These are phyloP conservation scores for Penicillium longicatenatum DNA, from an alignment of 495 filamentous ascomycete genomes.

Conservation along the genomic window DNA sequence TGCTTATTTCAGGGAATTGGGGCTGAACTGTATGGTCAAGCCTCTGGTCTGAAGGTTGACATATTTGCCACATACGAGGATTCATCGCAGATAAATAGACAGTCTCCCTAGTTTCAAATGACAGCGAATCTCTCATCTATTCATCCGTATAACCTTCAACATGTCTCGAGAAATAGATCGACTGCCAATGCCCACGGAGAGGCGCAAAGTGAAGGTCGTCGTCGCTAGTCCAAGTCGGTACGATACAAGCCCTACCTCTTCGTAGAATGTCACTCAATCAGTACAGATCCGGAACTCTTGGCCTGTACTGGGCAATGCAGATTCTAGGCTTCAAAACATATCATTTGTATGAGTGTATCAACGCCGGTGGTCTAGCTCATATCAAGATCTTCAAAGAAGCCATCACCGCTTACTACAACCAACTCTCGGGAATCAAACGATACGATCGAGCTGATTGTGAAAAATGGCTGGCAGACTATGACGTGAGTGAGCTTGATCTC, in stretches of 20 bases:
- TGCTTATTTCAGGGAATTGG: too few species aligned
- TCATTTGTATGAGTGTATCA: constrained; percentile 23
- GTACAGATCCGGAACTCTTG: constrained; percentile 26
- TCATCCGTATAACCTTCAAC: not conserved
- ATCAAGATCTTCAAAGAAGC: constrained; percentile 24
- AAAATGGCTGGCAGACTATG: constrained; percentile 25
- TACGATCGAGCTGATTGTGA: constrained; percentile 20
- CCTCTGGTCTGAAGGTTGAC: too few species aligned
- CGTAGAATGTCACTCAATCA: not conserved
- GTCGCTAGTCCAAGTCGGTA: constrained; percentile 29
- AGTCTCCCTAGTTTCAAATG: too few species aligned
- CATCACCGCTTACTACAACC: constrained; percentile 17
- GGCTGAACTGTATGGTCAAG: too few species aligned
- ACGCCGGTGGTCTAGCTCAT: constrained; percentile 10
- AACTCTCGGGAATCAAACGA: constrained; percentile 19
- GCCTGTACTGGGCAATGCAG: constrained; percentile 23
- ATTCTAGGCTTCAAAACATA: constrained; percentile 28
- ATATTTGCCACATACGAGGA: too few species aligned
- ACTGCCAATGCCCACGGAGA: constrained; percentile 12
- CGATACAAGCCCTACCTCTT: not conserved
- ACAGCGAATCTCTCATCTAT: too few species aligned
- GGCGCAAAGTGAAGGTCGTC: constrained; percentile 20
- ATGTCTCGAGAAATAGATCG: constrained; percentile 24
- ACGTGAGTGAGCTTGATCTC: constrained; percentile 13
- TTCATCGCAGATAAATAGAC: too few species aligned